Conservation (phyloP, 148 eudicot species). For the Talinum fruticosum region DNA sequence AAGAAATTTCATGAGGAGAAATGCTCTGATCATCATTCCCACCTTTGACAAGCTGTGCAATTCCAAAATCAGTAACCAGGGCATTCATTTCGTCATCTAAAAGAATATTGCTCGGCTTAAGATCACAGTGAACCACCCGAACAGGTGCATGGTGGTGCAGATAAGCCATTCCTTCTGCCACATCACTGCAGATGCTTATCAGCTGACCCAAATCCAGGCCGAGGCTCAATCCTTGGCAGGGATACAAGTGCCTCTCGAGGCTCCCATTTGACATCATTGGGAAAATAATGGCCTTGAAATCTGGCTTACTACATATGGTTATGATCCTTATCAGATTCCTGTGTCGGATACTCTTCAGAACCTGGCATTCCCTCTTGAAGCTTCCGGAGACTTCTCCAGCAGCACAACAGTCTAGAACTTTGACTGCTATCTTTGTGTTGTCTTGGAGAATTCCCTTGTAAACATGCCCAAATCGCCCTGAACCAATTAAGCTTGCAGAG, state of each 20-base stretch:
- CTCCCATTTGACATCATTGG: constrained; percentile 85
- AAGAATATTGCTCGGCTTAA: constrained; percentile 86
- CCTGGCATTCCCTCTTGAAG: constrained; percentile 72
- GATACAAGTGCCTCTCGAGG: constrained; percentile 67
- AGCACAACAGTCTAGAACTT: constrained; percentile 43
- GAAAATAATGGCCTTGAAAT: constrained; percentile 78
- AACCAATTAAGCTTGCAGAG: constrained; percentile 53
- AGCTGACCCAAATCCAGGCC: constrained; percentile 58
- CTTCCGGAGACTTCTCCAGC: constrained; percentile 40
- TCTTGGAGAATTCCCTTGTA: constrained; percentile 64
- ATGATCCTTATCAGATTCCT: constrained; percentile 69
- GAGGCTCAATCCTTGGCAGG: constrained; percentile 40
- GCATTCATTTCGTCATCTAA: constrained; percentile 80
- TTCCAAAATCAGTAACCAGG: constrained; percentile 74
- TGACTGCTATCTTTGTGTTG: constrained; percentile 72
- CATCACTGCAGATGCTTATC: constrained; percentile 64
- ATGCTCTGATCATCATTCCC: constrained; percentile 34
- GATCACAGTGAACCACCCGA: constrained; percentile 77
- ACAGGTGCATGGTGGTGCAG: constrained; percentile 75
- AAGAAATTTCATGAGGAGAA: constrained; percentile 32
- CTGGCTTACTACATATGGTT: constrained; percentile 62
- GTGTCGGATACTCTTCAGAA: constrained; percentile 58
- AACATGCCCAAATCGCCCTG: constrained; percentile 69
- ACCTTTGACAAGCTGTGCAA: constrained; percentile 55
- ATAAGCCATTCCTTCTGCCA: constrained; percentile 77